These are phyloP conservation scores for Fraxinus sp. DNA, from an alignment of 305 asterid species.

Conservation along the genomic window DNA sequence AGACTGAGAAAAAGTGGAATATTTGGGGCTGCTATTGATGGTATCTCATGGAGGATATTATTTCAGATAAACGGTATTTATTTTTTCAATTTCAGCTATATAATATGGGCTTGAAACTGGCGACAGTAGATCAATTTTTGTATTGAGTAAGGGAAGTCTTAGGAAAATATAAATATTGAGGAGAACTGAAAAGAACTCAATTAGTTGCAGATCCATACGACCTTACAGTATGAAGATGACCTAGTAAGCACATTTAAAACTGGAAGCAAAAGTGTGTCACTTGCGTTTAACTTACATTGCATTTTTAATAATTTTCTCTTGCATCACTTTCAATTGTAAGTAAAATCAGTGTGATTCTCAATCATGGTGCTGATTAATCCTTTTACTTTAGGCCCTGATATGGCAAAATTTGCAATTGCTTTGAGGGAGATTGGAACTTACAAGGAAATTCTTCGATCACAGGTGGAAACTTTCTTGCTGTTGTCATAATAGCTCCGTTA, in stretches of 20 bases:
- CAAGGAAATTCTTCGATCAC: constrained; percentile 65
- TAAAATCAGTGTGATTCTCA: constrained; percentile 4
- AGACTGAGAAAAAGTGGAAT: not conserved
- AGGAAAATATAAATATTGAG: not conserved
- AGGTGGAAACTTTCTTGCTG: constrained; percentile 32
- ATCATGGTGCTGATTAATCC: constrained; percentile 27
- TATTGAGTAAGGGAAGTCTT: constrained; percentile 19
- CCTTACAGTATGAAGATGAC: constrained; percentile 5
- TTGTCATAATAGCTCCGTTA: constrained; percentile 11
- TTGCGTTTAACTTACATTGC: not conserved
- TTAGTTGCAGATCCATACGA: constrained; percentile 9
- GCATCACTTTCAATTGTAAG: not conserved
- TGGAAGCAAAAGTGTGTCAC: not conserved
- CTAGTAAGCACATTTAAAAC: not conserved
- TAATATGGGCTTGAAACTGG: constrained; percentile 13
- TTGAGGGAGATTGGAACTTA: constrained; percentile 86
- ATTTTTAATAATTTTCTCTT: not conserved
- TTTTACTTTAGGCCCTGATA: constrained; percentile 69
- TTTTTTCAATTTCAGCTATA: constrained; percentile 8
- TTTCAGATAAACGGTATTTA: not conserved
- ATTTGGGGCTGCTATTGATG: not conserved
- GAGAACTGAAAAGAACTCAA: not conserved
- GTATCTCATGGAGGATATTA: not conserved
- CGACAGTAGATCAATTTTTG: not conserved
- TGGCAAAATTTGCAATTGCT: constrained; percentile 78